Evolutionary conservation across 306 rosid genomes (phyloP).

Genomic region (Erythrophleum fordii): DNA sequence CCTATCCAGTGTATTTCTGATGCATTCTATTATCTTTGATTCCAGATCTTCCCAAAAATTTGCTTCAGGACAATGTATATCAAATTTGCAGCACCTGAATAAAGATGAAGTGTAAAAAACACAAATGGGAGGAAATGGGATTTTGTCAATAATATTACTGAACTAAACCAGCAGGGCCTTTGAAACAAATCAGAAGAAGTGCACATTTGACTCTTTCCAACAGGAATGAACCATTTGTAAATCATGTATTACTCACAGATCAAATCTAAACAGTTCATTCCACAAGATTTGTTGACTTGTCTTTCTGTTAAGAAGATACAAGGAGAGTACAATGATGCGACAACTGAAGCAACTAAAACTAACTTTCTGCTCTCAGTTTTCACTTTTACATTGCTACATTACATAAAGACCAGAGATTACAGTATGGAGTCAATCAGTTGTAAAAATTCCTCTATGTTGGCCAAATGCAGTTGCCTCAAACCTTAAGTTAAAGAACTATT

Average conservation of each 20-base stretch:
- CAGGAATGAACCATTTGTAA: neutral
- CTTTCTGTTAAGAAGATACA: constrained; percentile 12
- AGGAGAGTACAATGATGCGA: constrained; percentile 7
- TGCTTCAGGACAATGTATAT: constrained; percentile 80
- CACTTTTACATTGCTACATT: constrained; percentile 20
- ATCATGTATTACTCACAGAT: neutral
- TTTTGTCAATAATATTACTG: constrained; percentile 20
- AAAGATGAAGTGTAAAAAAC: constrained; percentile 40
- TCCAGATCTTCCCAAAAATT: constrained; percentile 98
- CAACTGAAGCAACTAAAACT: constrained; percentile 27
- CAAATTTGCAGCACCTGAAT: constrained; percentile 93
- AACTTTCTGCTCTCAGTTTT: constrained; percentile 26
- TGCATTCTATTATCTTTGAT: constrained; percentile 85
- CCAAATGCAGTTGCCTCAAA: constrained; percentile 24
- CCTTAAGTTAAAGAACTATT: constrained; percentile 12
- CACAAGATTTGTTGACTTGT: constrained; percentile 22
- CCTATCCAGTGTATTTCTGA: constrained; percentile 92
- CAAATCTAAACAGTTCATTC: constrained; percentile 25
- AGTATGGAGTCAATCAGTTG: constrained; percentile 26
- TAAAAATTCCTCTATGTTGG: constrained; percentile 22
- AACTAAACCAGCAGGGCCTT: constrained; percentile 15
- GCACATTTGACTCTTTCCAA: constrained; percentile 2
- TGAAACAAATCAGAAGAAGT: constrained; percentile 33
- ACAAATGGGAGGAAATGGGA: constrained; percentile 35
- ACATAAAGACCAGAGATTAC: constrained; percentile 20